Percentiles rank a stretch among this genome's conserved stretches.
Conservation (phyloP, 2,329 filamentous ascomycete species). For the Fusarium proliferatum region DNA sequence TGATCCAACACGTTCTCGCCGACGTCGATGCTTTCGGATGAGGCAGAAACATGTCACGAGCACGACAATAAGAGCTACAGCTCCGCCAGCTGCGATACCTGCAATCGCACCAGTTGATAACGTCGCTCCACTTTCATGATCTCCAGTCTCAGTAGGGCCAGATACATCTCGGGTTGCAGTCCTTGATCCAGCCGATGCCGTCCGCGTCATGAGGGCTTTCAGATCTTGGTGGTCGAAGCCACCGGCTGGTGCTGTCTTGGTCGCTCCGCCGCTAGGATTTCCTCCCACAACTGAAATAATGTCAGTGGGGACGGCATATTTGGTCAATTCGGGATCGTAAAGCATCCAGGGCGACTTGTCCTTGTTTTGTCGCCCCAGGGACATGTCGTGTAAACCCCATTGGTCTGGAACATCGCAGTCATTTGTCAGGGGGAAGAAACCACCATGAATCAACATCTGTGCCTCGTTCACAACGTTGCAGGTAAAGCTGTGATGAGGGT, state of each 20-base stretch:
- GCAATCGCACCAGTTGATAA: conserved; percentile 55
- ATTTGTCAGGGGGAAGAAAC: conserved; percentile 62
- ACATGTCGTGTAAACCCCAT: conserved; percentile 68
- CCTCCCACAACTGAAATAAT: conserved; percentile 63
- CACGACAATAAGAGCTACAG: conserved; percentile 44
- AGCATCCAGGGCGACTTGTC: conserved; percentile 61
- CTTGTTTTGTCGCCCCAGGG: conserved; percentile 62
- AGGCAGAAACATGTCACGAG: conserved; percentile 47
- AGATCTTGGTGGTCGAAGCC: conserved; percentile 65
- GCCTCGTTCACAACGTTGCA: conserved; percentile 65
- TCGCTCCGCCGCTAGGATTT: conserved; percentile 62
- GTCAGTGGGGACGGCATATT: conserved; percentile 63
- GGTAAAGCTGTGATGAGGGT: conserved; percentile 64
- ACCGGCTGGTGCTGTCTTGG: conserved; percentile 58
- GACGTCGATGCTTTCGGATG: conserved; percentile 43
- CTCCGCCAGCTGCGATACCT: conserved; percentile 57
- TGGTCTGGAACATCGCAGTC: conserved; percentile 63
- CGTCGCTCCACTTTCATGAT: conserved; percentile 27
- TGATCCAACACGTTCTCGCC: conserved; percentile 23
- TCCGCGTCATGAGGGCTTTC: conserved; percentile 63
- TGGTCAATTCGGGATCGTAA: conserved; percentile 60
- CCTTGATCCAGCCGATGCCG: conserved; percentile 57
- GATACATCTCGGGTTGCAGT: conserved; percentile 61
- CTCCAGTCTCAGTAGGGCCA: conserved; percentile 21
- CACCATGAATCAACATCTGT: conserved; percentile 73